Conservation (phyloP, 2,329 filamentous ascomycete genomes). For the Colletotrichum lentis region DNA sequence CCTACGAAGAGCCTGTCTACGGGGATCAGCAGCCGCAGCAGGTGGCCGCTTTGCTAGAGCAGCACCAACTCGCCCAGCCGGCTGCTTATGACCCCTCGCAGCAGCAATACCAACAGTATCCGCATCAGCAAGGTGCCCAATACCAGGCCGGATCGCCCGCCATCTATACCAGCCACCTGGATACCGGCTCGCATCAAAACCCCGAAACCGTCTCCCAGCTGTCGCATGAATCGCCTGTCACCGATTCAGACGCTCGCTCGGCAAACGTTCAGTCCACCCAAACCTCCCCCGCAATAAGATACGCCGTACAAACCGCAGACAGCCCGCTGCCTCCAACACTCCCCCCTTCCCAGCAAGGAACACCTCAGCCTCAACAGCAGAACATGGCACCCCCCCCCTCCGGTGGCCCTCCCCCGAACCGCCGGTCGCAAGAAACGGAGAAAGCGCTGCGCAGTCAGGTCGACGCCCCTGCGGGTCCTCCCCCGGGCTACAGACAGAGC, state of each 20-base stretch:
- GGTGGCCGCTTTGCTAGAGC: conserved; percentile 47
- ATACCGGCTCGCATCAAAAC: conserved; percentile 53
- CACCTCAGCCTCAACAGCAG: conserved; percentile 46
- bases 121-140: conserved; percentile 38
- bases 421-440: conserved; percentile 60
- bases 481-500: conserved; percentile 62
- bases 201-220: conserved; percentile 69
- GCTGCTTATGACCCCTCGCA: conserved; percentile 52
- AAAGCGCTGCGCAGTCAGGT: conserved; percentile 54
- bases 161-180: conserved; percentile 49
- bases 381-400: conserved; percentile 58
- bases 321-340: conserved; percentile 39
- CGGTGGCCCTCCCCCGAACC: conserved; percentile 54
- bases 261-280: conserved; percentile 55
- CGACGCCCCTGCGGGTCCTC: conserved; percentile 56
- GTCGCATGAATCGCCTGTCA: conserved; percentile 67
- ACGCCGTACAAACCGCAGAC: conserved; percentile 45
- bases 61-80: conserved; percentile 49
- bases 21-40: conserved; percentile 50
- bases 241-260: conserved; percentile 57
- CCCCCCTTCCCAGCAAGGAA: conserved; percentile 43
- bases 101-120: conserved; percentile 48
- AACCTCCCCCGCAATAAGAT: conserved; percentile 54
- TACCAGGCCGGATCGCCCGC: conserved; percentile 49
- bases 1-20: conserved; percentile 58